Evolutionary conservation across 345 rosid species (phyloP), one percentile per base, ranked within the genome.

Genomic region (Salix suchowensis): DNA sequence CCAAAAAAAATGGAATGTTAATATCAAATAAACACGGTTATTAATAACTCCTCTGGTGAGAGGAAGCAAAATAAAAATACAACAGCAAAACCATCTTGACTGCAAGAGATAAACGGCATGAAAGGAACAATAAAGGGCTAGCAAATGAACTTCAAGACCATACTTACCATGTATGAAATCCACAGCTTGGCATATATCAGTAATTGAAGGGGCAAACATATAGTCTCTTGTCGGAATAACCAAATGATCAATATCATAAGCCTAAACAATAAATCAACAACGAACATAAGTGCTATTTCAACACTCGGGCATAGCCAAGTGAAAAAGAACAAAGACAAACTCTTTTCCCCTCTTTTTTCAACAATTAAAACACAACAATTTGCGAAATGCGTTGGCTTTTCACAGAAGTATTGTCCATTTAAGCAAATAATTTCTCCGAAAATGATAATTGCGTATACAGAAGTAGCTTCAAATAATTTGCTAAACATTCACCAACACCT

Each of bases 211-310:
- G 65, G 97, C 96, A 87, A 88, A 92, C 28, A 90, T 85, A 82
- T 92, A 95, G 77, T 92, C 98, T 77, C 97, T 88, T 15, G 98
- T 91, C 66, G 97, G 98, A 80, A 92, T 88, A 48, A 89, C 91
- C n/a, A 92, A 78, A 76, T 94, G 97, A 40, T 89, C 93, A 80
- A 95, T 95, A 79, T 88, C 91, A 64, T 91, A 83, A 71, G 90
- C 93, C 97, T 92, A 77, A 79, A 79, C 64, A 68, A 77, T 12
- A 69, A 46, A 30, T 54, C 18, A 74, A 54, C 24, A 61, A 69
- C 7, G 4, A 74, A 46, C 23, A 13, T 30, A 64, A 18, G 9
- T 44, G 70, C 24, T 10, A 64, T 12, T 42, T 44, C 18, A 32
- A 39, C 61, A 61, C 50, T 14, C 60, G 21, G 16, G 36, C 36